phyloP scores from a whole-genome alignment of 176 grass and related monocot genomes.

The Ensete ventricosum region DNA sequence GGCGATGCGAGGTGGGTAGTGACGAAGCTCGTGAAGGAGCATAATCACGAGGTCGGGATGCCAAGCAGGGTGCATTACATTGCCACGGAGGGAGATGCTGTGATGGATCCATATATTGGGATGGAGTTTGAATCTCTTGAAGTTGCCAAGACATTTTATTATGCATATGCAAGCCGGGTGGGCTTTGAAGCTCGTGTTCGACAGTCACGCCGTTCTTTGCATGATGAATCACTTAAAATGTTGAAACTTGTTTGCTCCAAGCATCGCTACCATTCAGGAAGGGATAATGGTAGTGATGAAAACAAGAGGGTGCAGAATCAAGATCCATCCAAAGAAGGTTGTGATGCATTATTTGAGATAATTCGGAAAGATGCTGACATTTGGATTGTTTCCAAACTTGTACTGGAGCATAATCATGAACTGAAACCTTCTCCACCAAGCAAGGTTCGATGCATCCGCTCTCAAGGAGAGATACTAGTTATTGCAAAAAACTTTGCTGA shows the following conservation, averaged over 20 bases:
- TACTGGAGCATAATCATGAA: conserved; percentile 85
- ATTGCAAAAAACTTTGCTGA: conserved; percentile 94
- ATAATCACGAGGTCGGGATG: conserved; percentile 76
- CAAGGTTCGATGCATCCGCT: conserved; percentile 75
- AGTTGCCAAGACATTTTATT: conserved; percentile 75
- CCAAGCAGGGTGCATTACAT: conserved; percentile 68
- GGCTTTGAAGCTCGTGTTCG: conserved; percentile 89
- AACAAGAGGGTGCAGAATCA: conserved; percentile 34
- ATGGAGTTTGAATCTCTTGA: conserved; percentile 89
- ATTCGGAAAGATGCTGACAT: conserved; percentile 66
- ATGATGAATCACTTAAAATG: conserved; percentile 92
- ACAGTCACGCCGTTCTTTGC: conserved; percentile 61
- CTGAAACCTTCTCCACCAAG: conserved; percentile 45
- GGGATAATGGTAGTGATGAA: conserved; percentile 53
- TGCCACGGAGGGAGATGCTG: conserved; percentile 48
- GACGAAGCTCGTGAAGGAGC: conserved; percentile 92
- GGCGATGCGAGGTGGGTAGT: conserved; percentile 67
- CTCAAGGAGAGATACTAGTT: conserved; percentile 83
- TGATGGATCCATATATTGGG: conserved; percentile 58
- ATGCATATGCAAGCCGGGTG: conserved; percentile 63
- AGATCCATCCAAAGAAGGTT: conserved; percentile 47
- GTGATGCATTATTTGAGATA: conserved; percentile 87
- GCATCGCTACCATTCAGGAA: conserved; percentile 76
- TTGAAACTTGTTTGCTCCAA: conserved; percentile 95
- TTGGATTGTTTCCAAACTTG: conserved; percentile 76